A percentile compares a stretch with the other conserved stretches of the same genome.
These are phyloP conservation scores for Fusarium sp. DNA, from an alignment of 2,329 filamentous ascomycete genomes.

Conservation along the genomic window DNA sequence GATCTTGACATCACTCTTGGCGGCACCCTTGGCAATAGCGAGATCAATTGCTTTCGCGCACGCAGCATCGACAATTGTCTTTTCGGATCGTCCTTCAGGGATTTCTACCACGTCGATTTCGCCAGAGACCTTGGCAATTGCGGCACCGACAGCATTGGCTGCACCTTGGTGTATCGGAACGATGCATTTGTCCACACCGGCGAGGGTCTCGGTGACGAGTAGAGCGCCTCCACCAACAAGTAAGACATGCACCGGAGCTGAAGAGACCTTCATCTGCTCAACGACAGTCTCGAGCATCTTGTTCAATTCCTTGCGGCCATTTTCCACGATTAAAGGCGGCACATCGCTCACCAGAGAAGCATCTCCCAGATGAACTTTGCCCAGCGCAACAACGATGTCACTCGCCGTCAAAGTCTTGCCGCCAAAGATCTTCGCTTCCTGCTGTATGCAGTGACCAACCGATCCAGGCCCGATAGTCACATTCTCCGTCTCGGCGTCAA, in stretches of 20 bases:
- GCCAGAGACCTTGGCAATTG: constrained; percentile 66
- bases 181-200: constrained; percentile 63
- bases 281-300: constrained; percentile 63
- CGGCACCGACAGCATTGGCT: constrained; percentile 71
- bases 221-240: constrained; percentile 70
- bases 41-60: constrained; percentile 50
- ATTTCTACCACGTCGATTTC: constrained; percentile 65
- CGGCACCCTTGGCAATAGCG: constrained; percentile 50
- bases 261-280: constrained; percentile 68
- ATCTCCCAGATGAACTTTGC: constrained; percentile 50
- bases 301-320: constrained; percentile 54
- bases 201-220: constrained; percentile 60
- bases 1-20: constrained; percentile 53
- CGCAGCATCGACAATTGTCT: constrained; percentile 55
- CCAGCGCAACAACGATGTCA: constrained; percentile 60
- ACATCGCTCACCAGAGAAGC: constrained; percentile 46
- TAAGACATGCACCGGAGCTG: constrained; percentile 63
- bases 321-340: constrained; percentile 33
- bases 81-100: constrained; percentile 53
- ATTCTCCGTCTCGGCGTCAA: constrained; percentile 30
- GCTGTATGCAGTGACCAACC: constrained; percentile 63
- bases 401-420: constrained; percentile 65
- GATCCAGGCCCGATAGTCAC: constrained; percentile 67
- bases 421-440: constrained; percentile 64
- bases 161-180: constrained; percentile 65